phyloP scores from a whole-genome alignment of 1,284 basidiomycete genomes.

The Sanghuangporus weigelae region DNA sequence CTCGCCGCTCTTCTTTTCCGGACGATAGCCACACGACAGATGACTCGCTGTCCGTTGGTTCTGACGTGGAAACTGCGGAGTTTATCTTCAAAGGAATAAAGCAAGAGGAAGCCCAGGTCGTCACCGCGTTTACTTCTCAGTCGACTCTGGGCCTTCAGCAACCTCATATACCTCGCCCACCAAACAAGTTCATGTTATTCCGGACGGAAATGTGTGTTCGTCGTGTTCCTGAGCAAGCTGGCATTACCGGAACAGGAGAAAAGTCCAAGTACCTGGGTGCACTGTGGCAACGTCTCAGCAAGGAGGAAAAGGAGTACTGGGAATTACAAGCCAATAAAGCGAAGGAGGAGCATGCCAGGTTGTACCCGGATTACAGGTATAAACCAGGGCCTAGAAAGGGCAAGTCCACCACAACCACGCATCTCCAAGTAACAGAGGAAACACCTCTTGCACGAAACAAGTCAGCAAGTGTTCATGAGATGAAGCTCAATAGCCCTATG shows the following conservation, averaged over 20 bases:
- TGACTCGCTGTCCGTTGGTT: too few species aligned
- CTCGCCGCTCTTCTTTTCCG: too few species aligned
- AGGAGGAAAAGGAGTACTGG: background rate
- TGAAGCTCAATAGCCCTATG: too few species aligned
- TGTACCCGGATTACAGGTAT: background rate
- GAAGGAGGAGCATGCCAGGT: background rate
- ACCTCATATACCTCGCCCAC: background rate
- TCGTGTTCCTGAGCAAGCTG: background rate
- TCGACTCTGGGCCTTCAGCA: background rate
- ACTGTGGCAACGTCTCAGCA: background rate
- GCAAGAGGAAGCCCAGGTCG: too few species aligned
- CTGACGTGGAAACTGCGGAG: too few species aligned
- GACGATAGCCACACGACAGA: too few species aligned
- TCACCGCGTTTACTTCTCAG: too few species aligned
- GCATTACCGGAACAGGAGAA: background rate
- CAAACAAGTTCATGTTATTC: background rate
- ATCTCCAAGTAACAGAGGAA: background rate
- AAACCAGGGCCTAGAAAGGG: background rate
- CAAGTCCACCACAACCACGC: background rate
- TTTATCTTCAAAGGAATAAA: too few species aligned
- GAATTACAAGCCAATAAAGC: background rate
- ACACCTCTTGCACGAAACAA: too few species aligned
- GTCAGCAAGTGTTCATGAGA: too few species aligned
- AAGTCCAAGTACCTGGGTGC: background rate
- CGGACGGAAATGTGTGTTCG: background rate